Evolutionary conservation across 2,329 filamentous ascomycete species (phyloP).

Genomic region (Trichoderma sp.): DNA sequence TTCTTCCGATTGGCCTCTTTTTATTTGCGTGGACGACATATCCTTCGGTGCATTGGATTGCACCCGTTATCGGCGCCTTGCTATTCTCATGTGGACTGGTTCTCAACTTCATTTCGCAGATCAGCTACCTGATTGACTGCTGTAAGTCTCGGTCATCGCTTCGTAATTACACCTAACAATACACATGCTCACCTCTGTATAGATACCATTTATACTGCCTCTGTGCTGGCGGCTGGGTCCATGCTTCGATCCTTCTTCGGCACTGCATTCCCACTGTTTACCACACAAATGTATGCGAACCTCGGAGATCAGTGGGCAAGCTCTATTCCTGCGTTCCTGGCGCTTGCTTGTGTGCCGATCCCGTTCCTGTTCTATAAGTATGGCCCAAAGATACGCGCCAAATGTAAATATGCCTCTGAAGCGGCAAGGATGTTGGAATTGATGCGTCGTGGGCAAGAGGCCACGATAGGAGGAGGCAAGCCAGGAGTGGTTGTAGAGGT

Average conservation of each 20-base stretch:
- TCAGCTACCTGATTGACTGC: slow-evolving; percentile 65
- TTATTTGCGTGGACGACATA: slow-evolving; percentile 64
- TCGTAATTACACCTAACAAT: no score
- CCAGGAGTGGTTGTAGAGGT: no score
- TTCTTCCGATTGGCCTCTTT: slow-evolving; percentile 60
- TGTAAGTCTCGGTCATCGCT: no score
- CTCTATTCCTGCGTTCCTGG: slow-evolving; percentile 73
- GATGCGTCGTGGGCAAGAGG: no score
- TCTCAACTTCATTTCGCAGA: slow-evolving; percentile 61
- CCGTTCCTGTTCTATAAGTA: slow-evolving; percentile 79
- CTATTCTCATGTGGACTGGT: slow-evolving; percentile 57
- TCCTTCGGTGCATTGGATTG: slow-evolving; percentile 56
- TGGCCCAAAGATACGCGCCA: slow-evolving; percentile 62
- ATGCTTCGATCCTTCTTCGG: slow-evolving; percentile 74
- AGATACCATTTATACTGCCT: slow-evolving; percentile 37
- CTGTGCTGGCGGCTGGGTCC: slow-evolving; percentile 71
- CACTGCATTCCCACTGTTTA: slow-evolving; percentile 74
- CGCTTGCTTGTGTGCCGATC: slow-evolving; percentile 71
- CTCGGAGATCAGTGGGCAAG: slow-evolving; percentile 77
- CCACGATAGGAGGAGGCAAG: no score
- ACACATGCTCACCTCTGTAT: no score
- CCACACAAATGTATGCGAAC: slow-evolving; percentile 58
- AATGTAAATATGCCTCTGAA: slow-evolving; percentile 71
- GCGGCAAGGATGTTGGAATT: slow-evolving; percentile 41
- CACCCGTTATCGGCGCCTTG: slow-evolving; percentile 43